Percentiles rank a stretch among this genome's conserved stretches.
phyloP scores from a whole-genome alignment of 208 protist genomes.

The Acanthamoeba polyphaga region DNA sequence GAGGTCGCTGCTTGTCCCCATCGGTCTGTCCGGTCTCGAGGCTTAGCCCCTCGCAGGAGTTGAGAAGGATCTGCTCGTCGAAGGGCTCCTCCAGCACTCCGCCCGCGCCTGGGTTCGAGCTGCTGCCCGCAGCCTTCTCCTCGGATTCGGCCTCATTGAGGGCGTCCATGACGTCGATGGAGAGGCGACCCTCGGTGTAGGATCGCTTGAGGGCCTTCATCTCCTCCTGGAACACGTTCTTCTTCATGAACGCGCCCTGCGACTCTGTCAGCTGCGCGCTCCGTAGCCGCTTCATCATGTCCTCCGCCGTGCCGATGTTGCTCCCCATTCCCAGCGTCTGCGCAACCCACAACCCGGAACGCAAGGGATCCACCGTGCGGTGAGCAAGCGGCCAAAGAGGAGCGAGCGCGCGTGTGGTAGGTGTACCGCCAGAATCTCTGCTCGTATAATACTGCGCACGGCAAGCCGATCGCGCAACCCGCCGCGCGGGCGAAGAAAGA shows the following conservation, averaged over 20 bases:
- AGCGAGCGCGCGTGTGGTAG: not conserved
- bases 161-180: not conserved
- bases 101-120: not conserved
- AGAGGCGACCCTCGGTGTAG: constrained; percentile 35
- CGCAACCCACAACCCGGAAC: not conserved
- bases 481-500: not conserved
- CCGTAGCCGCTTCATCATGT: constrained; percentile 5
- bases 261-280: constrained; percentile 40
- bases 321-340: constrained; percentile 31
- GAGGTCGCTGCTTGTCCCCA: no score
- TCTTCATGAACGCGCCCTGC: constrained; percentile 59
- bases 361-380: not conserved
- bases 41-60: not conserved
- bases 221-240: constrained; percentile 69
- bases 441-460: not conserved
- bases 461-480: not conserved
- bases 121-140: not conserved
- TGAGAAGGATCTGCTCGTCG: constrained; percentile 11
- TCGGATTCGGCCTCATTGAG: not conserved
- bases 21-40: no score
- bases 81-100: not conserved
- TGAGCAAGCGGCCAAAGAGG: no score
- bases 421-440: not conserved
- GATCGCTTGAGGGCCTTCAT: constrained; percentile 52
- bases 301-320: not conserved